A percentile compares a stretch with the other conserved stretches of the same genome.
Conservation (phyloP, 2,329 filamentous ascomycete genomes). For the Fusarium mundagurra region DNA sequence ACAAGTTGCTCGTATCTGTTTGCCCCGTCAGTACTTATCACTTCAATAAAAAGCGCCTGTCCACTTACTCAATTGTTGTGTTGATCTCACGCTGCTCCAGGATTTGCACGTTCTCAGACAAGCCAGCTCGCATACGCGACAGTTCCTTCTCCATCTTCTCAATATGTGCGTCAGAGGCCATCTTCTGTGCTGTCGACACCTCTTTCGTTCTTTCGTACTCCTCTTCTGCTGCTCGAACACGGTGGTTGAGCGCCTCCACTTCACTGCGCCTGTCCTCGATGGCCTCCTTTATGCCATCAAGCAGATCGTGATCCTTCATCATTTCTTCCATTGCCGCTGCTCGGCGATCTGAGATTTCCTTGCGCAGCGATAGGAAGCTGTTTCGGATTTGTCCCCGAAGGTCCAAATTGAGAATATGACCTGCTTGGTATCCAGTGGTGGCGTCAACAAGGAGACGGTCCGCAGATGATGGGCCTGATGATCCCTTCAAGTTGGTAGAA, state of each 20-base stretch:
- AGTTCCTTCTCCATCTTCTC: slow-evolving; percentile 99
- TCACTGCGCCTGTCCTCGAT: slow-evolving; percentile 96
- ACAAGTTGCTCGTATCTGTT: slow-evolving; percentile 88
- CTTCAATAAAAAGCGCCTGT: not conserved
- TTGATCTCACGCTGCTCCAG: slow-evolving; percentile 97
- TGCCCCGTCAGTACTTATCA: slow-evolving; percentile 9
- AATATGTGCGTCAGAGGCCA: slow-evolving; percentile 90
- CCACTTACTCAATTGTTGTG: slow-evolving; percentile 89
- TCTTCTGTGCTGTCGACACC: slow-evolving; percentile 83
- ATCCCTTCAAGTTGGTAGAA: slow-evolving; percentile 64
- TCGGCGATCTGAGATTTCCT: slow-evolving; percentile 91
- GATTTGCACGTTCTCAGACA: slow-evolving; percentile 87
- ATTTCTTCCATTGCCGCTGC: slow-evolving; percentile 86
- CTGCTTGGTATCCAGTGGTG: slow-evolving; percentile 87
- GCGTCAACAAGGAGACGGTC: slow-evolving; percentile 86
- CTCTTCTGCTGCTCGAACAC: slow-evolving; percentile 86
- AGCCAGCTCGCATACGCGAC: slow-evolving; percentile 86
- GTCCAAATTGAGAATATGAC: slow-evolving; percentile 89
- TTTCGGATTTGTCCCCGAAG: slow-evolving; percentile 84
- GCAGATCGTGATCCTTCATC: slow-evolving; percentile 92
- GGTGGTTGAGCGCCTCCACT: slow-evolving; percentile 90
- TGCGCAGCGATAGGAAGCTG: slow-evolving; percentile 80
- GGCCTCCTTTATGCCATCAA: slow-evolving; percentile 94
- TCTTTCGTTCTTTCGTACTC: slow-evolving; percentile 96
- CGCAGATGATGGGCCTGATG: slow-evolving; percentile 54